phyloP scores from a whole-genome alignment of 805 yeast species.

The Kregervanrija fluxuum region DNA sequence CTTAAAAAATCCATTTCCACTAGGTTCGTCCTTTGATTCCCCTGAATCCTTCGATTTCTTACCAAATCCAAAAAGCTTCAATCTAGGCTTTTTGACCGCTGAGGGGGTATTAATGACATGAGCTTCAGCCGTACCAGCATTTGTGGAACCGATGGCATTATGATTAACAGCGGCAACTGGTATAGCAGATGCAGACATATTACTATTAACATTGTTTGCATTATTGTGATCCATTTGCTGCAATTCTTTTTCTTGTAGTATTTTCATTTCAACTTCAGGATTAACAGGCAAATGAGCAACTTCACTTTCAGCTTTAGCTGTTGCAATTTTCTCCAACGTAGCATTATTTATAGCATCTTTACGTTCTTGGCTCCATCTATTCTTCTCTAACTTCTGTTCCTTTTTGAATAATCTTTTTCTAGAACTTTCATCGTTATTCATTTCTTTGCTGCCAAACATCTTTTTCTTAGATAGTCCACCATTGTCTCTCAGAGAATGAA shows the following conservation, averaged over 20 bases:
- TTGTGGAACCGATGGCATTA: too few relatives aligned
- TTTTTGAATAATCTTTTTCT: constrained; percentile 15
- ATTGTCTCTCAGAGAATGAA: constrained; percentile 24
- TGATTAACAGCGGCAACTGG: too few relatives aligned
- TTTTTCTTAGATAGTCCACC: constrained; percentile 8
- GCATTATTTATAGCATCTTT: constrained; percentile 12
- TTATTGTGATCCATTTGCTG: too few relatives aligned
- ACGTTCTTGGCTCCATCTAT: constrained; percentile 19
- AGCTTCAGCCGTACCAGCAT: background rate
- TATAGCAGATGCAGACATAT: too few relatives aligned
- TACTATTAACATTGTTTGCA: too few relatives aligned
- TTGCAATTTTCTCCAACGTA: background rate
- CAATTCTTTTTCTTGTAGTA: constrained; percentile 1
- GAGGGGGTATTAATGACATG: background rate
- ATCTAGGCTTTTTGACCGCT: background rate
- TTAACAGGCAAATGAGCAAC: constrained; percentile 6
- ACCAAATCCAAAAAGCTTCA: constrained; percentile 5
- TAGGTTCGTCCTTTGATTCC: too few relatives aligned
- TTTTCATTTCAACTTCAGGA: constrained; percentile 4
- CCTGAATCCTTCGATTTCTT: constrained; percentile 1
- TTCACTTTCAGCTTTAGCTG: constrained; percentile 10
- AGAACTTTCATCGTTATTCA: constrained; percentile 3
- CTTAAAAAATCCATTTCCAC: background rate
- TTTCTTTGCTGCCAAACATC: constrained; percentile 1
- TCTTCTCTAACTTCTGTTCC: constrained; percentile 19